Evolutionary conservation across 1,139 yeast genomes (phyloP), one percentile per base, ranked within the genome.

Genomic region (Candida neerlandica): DNA sequence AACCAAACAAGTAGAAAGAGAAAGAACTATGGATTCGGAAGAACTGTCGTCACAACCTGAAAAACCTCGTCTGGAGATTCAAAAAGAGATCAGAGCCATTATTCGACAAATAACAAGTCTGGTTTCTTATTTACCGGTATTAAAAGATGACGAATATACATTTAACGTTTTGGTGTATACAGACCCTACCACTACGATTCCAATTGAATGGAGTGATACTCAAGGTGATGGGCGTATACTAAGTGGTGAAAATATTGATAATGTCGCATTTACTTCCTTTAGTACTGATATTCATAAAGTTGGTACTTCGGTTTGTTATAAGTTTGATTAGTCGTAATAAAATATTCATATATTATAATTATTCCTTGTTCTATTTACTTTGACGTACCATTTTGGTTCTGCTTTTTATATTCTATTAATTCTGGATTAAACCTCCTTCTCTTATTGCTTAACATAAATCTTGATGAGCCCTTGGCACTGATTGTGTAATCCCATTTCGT

Each of bases 71-170:
- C 80, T 73, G 3, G 81, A 77, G 38, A 81, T 86, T 6, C 92
- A 87, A 58, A 74, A 71, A 50, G 96, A 91, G 57, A 89, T 92
- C 15, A 95, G 90, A 62, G 84, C 94, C 0, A 85, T 92, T 19
- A 84, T 92, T 43, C 80, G 97, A 43, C 98, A 92, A 62, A 88
- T 92, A 47, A 90, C 96, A 0, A 90, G 96, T 0, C 86, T 95
- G 47, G 89, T 89, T 1, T 84, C 96, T 0, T 90, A 90, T 62
- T 73, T 92, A 47, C 98, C 98, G 0, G 79, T 87, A 27, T 70
- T 92, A 40, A 74, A 76, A 49, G 85, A 81, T 39, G 85, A 80
- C 34, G 82, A 81, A 23, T 85, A 87, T 60, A 89, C 97, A 0
- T 91, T 92, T 66, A 91, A 89, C 60, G 96, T 92, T 1, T 72